A percentile compares a stretch with the other conserved stretches of the same genome.
Evolutionary conservation across 495 filamentous ascomycete species (phyloP).

Genomic region (Jackrogersella minutella): DNA sequence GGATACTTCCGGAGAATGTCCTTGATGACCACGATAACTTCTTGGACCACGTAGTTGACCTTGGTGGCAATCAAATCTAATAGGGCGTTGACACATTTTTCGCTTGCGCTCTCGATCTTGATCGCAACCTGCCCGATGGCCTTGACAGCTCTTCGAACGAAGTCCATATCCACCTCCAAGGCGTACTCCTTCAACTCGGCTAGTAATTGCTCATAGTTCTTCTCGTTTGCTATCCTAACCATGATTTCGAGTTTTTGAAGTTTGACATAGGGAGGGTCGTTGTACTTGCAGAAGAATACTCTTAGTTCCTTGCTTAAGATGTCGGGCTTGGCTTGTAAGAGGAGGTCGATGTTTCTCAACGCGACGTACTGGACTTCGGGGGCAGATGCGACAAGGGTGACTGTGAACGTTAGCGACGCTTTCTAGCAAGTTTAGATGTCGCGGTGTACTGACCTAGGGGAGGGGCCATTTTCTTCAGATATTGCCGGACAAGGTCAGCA

Average conservation of each 20-base stretch:
- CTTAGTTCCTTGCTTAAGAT: conserved; percentile 96
- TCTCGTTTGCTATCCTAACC: conserved; percentile 98
- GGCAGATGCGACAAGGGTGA: conserved; percentile 93
- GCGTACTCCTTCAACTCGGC: conserved; percentile 97
- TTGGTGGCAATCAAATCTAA: conserved; percentile 95
- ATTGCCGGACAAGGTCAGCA: conserved; percentile 77
- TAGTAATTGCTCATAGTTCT: conserved; percentile 93
- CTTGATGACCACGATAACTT: conserved; percentile 97
- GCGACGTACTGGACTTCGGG: conserved; percentile 99
- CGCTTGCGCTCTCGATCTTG: conserved; percentile 93
- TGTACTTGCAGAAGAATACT: conserved; percentile 99
- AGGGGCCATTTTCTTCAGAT: conserved; percentile 98
- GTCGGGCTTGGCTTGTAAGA: conserved; percentile 94
- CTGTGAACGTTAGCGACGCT: conserved; percentile 56
- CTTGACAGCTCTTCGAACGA: conserved; percentile 90
- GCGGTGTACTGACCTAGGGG: conserved; percentile 72
- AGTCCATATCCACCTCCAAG: conserved; percentile 98
- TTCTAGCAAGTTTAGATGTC: not conserved
- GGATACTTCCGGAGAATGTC: conserved; percentile 98
- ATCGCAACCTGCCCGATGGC: conserved; percentile 98
- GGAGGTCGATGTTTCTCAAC: conserved; percentile 91
- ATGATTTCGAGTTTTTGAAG: conserved; percentile 98
- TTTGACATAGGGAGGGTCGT: conserved; percentile 97
- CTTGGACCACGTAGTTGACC: conserved; percentile 98
- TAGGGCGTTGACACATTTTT: conserved; percentile 93